phyloP scores from a whole-genome alignment of 495 filamentous ascomycete genomes.

The Neurospora pannonica region DNA sequence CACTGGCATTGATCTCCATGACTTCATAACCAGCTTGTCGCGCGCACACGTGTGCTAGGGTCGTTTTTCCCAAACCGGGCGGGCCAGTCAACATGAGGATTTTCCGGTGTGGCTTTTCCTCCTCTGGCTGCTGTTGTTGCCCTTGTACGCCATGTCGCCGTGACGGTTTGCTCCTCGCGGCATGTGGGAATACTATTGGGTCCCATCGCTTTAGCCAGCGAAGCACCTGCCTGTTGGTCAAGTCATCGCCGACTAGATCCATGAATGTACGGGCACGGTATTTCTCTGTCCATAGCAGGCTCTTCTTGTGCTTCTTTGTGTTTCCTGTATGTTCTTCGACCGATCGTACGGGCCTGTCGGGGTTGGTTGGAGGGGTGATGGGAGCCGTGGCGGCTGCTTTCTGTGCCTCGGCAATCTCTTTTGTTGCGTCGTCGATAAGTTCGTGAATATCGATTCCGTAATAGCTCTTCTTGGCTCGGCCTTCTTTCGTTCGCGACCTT shows the following conservation, averaged over 20 bases:
- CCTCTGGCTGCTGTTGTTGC: constrained; percentile 33
- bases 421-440: constrained; percentile 60
- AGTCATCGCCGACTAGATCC: constrained; percentile 87
- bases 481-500: constrained; percentile 56
- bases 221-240: constrained; percentile 84
- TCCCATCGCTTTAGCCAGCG: constrained; percentile 95
- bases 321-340: constrained; percentile 25
- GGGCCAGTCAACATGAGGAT: constrained; percentile 84
- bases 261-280: constrained; percentile 88
- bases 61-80: constrained; percentile 92
- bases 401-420: constrained; percentile 29
- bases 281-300: constrained; percentile 74
- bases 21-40: constrained; percentile 92
- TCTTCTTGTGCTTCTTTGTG: constrained; percentile 37
- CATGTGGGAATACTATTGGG: constrained; percentile 75
- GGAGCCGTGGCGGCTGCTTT: constrained; percentile 14
- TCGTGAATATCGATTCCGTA: constrained; percentile 87
- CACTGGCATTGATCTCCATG: constrained; percentile 79
- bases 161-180: constrained; percentile 43
- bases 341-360: constrained; percentile 23
- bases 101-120: constrained; percentile 68
- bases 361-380: constrained; percentile 14
- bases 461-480: constrained; percentile 69
- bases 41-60: constrained; percentile 90
- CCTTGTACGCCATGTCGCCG: constrained; percentile 27